phyloP scores from a whole-genome alignment of 257 asterid species.

The Solanum tarapatanum region DNA sequence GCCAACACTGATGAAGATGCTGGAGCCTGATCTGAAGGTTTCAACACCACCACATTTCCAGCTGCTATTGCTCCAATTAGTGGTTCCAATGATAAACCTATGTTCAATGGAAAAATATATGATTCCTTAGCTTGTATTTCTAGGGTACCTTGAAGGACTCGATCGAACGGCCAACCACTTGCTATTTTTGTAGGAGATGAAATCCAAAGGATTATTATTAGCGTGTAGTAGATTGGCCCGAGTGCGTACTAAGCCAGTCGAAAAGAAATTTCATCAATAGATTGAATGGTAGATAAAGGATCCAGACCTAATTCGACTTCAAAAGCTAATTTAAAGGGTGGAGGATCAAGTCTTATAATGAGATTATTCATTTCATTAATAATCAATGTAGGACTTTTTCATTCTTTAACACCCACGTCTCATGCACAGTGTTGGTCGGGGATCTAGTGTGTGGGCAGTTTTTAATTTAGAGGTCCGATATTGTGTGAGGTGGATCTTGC shows the following conservation, averaged over 20 bases:
- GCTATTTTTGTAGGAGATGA: too few relatives aligned
- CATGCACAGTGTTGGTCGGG: rapidly evolving
- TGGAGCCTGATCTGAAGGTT: constrained; percentile 78
- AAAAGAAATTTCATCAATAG: too few relatives aligned
- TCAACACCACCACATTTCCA: constrained; percentile 54
- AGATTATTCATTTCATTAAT: background rate
- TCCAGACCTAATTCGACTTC: background rate
- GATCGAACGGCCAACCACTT: too few relatives aligned
- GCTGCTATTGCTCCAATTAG: constrained; percentile 81
- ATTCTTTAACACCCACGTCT: background rate
- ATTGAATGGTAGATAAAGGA: background rate
- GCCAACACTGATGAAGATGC: constrained; percentile 50
- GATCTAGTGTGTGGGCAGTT: background rate
- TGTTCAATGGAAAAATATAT: background rate
- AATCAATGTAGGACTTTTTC: background rate
- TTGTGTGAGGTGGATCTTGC: background rate
- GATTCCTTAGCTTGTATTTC: background rate
- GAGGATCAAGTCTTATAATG: background rate
- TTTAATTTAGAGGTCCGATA: too few relatives aligned
- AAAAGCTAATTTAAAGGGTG: background rate
- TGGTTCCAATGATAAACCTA: constrained; percentile 70
- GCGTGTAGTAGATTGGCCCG: too few relatives aligned
- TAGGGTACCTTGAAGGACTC: background rate
- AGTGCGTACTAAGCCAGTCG: too few relatives aligned
- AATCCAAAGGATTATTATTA: too few relatives aligned